Evolutionary conservation across 1,284 basidiomycete species (phyloP).

Genomic region (Fomitopsis betulina): DNA sequence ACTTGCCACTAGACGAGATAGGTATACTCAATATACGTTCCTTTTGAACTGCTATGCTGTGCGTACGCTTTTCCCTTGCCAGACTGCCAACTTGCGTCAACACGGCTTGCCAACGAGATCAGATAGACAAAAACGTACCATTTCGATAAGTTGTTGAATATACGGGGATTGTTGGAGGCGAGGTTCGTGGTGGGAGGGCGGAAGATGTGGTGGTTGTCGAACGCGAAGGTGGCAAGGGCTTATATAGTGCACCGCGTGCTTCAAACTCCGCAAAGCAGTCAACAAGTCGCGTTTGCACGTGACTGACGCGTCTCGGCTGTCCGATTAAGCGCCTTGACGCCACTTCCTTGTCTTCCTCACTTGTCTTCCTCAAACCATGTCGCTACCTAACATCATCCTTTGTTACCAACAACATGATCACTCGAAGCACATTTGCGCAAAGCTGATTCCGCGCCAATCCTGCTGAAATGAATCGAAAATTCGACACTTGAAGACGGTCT

Average conservation of each 20-base stretch:
- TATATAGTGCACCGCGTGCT: slow-evolving; percentile 28
- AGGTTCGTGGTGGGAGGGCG: slow-evolving; percentile 24
- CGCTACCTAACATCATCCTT: no score
- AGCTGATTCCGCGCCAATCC: no score
- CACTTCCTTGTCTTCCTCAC: background rate
- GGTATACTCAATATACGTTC: slow-evolving; percentile 10
- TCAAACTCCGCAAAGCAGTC: slow-evolving; percentile 28
- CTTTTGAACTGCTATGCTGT: background rate
- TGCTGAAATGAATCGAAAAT: no score
- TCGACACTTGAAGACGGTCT: no score
- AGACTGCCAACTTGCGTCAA: slow-evolving; percentile 32
- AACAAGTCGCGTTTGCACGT: slow-evolving; percentile 26
- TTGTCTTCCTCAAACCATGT: background rate
- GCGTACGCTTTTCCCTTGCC: slow-evolving; percentile 52
- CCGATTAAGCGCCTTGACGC: slow-evolving; percentile 7
- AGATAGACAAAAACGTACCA: slow-evolving; percentile 22
- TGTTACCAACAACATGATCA: no score
- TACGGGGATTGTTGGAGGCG: slow-evolving; percentile 11
- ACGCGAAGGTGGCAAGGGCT: slow-evolving; percentile 24
- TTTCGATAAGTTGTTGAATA: slow-evolving; percentile 18
- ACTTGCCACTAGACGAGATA: slow-evolving; percentile 40
- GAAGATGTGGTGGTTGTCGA: slow-evolving; percentile 17
- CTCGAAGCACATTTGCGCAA: no score
- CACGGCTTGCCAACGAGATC: slow-evolving; percentile 5
- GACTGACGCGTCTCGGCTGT: slow-evolving; percentile 19